Conservation (phyloP, 2,329 filamentous ascomycete species). For the Pseudogymnoascus sp. region DNA sequence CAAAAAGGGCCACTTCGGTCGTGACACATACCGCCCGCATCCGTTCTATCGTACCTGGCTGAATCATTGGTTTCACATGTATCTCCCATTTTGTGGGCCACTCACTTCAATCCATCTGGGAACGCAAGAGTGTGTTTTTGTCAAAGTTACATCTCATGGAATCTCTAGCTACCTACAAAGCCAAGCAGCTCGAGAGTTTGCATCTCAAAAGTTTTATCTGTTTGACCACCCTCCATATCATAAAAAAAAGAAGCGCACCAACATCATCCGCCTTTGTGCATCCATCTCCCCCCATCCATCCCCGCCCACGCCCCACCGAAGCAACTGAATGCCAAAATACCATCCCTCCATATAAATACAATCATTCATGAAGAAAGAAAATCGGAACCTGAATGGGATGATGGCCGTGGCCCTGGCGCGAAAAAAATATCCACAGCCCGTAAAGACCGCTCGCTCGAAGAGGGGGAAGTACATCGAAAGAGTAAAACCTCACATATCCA, state of each 20-base stretch:
- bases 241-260: conserved; percentile 13
- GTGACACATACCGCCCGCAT: conserved; percentile 1
- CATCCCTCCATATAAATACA: conserved; percentile 4
- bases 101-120: not conserved
- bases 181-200: conserved; percentile 4
- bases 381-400: not conserved
- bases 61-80: conserved; percentile 6
- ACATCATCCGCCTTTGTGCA: conserved; percentile 24
- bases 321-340: conserved; percentile 28
- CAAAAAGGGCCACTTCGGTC: not conserved
- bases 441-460: not conserved
- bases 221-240: conserved; percentile 7
- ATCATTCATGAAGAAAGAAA: conserved; percentile 5
- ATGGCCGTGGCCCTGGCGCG: not conserved
- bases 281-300: conserved; percentile 32
- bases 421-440: not conserved
- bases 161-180: conserved; percentile 8
- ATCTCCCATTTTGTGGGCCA: conserved; percentile 3
- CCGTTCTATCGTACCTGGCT: conserved; percentile 5
- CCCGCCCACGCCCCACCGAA: conserved; percentile 31
- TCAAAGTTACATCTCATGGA: conserved; percentile 1
- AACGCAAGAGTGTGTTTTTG: not conserved
- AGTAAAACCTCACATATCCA: conserved; percentile 3
- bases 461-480: not conserved
- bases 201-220: not conserved